Base-by-base conservation (phyloP, 73 alveolate species). In the Symbiodinium natans region DNA sequence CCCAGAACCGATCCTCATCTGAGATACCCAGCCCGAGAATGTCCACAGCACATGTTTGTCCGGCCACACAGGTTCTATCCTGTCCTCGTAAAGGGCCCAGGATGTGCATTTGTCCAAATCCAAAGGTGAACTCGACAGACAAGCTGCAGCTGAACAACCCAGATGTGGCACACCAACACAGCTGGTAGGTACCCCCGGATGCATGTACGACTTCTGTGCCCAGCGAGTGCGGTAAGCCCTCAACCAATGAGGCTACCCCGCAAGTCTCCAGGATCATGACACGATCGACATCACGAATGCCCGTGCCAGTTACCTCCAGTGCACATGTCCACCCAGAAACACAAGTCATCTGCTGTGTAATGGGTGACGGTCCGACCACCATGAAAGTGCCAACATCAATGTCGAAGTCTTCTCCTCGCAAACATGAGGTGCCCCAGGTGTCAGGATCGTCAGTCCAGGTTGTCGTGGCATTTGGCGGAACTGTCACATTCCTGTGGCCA, bases 121-220 rank as follows among this genome's bases (percentile, higher is more conserved):
- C 48, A 5, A 85, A n/a, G 17, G 63, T 40, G 54, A 85, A 85
- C 54, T 85, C 93, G 10, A 41, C 82, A 1, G 93, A 73, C 52
- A 85, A 39, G 25, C 29, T 21, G 59, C 93, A 83, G 41, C 92
- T 83, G 29, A 41, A 85, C 23, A n/a, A 33, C 13, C 68, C 68
- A 29, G 93, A 15, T 29, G 93, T 42, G 15, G 39, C 82, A 41
- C 93, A 85, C 93, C 93, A 85, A 56, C 93, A 85, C 17, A 85
- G 93, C 34, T 85, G 93, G 93, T 85, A 85, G 77, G 93, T n/a
- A 29, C 93, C 93, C 7, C 92, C 92, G 15, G 46, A 36, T 29
- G 93, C 93, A 3, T 43, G 15, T 2, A 48, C 82, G n/a, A 85
- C 93, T 29, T 43, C 82, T 1, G 33, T 29, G 3, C 43, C 77